Evolutionary conservation across 1,284 basidiomycete species (phyloP).

Genomic region (Ceratobasidium sp.): DNA sequence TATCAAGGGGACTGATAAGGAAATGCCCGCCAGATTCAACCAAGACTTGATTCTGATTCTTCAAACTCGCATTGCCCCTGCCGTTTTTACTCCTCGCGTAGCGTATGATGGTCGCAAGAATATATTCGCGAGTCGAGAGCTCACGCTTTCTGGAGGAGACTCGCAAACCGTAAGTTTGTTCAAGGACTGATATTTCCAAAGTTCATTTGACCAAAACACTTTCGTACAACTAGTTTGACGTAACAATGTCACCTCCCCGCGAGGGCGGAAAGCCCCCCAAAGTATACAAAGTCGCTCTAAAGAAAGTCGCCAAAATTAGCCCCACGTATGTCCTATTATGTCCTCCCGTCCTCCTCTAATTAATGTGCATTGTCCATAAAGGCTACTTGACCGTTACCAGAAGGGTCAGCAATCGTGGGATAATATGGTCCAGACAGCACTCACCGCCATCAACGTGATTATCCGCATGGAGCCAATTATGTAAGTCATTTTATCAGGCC

Average conservation of each 20-base stretch:
- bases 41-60: constrained; percentile 71
- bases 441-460: constrained; percentile 79
- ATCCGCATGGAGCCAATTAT: constrained; percentile 76
- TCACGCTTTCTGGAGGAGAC: constrained; percentile 63
- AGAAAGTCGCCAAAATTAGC: constrained; percentile 76
- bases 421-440: constrained; percentile 73
- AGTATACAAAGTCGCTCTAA: constrained; percentile 65
- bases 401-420: constrained; percentile 74
- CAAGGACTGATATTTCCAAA: constrained; percentile 43
- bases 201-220: not conserved
- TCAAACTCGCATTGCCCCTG: constrained; percentile 65
- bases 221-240: constrained; percentile 65
- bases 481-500: constrained; percentile 48
- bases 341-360: no score
- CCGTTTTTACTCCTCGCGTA: constrained; percentile 70
- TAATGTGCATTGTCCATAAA: constrained; percentile 49
- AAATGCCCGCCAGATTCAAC: constrained; percentile 69
- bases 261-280: constrained; percentile 59
- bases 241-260: constrained; percentile 57
- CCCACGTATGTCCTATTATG: constrained; percentile 66
- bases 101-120: constrained; percentile 84
- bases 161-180: constrained; percentile 57
- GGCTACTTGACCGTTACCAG: constrained; percentile 72
- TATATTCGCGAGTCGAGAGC: constrained; percentile 66
- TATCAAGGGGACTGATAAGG: constrained; percentile 62